These are phyloP conservation scores for Ambrosia trifida DNA, from an alignment of 129 eudicot species.

Conservation along the genomic window DNA sequence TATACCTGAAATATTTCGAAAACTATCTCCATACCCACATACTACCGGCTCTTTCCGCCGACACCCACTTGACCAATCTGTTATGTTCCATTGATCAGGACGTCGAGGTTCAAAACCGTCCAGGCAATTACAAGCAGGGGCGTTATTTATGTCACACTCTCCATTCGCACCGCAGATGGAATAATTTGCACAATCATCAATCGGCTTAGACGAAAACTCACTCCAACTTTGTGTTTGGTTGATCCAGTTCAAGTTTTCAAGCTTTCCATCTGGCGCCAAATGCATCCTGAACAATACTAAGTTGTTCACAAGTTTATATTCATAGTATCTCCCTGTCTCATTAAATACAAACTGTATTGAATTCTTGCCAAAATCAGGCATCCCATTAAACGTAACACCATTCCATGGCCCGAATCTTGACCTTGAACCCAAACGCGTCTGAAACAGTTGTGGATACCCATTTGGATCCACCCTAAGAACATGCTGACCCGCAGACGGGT, in stretches of 20 bases:
- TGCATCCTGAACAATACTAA: slow-evolving; percentile 31
- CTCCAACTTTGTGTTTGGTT: slow-evolving; percentile 30
- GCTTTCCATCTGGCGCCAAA: slow-evolving; percentile 30
- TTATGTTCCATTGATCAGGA: slow-evolving; percentile 38
- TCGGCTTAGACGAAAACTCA: slow-evolving; percentile 19
- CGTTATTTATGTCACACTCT: slow-evolving; percentile 33
- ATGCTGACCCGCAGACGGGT: slow-evolving; percentile 37
- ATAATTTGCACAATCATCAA: slow-evolving; percentile 43
- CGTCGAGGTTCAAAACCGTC: slow-evolving; percentile 42
- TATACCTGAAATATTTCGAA: slow-evolving; percentile 24
- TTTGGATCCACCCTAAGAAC: slow-evolving; percentile 18
- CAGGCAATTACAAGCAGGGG: slow-evolving; percentile 54
- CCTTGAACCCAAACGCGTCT: slow-evolving; percentile 16
- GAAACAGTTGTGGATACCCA: slow-evolving; percentile 33
- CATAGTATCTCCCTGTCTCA: slow-evolving; percentile 29
- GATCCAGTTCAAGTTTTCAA: slow-evolving; percentile 32
- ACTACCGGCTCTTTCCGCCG: slow-evolving; percentile 30
- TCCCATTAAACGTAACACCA: slow-evolving; percentile 43
- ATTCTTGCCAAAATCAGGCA: slow-evolving; percentile 29
- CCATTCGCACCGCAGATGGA: slow-evolving; percentile 51
- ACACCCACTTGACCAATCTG: slow-evolving; percentile 64
- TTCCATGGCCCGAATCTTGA: slow-evolving; percentile 63
- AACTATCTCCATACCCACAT: slow-evolving; percentile 46
- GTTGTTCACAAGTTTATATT: slow-evolving; percentile 24
- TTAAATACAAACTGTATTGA: slow-evolving; percentile 30